Conservation (phyloP, 1,139 yeast genomes). For the Blastobotrys capitulatus region DNA sequence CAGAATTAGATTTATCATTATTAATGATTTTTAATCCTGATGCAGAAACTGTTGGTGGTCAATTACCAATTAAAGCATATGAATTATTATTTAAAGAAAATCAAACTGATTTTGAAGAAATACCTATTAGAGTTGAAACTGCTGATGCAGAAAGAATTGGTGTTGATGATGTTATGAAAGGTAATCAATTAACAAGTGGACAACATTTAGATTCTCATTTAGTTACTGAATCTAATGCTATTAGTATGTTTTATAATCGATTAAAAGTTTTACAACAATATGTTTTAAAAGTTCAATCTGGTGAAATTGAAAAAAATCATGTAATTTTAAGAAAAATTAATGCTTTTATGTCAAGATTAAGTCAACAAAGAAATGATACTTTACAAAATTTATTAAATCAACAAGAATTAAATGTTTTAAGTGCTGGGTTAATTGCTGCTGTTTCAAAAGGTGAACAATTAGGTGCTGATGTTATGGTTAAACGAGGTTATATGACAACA, state of each 20-base stretch:
- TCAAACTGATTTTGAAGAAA: slow-evolving; percentile 22
- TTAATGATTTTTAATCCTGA: slow-evolving; percentile 21
- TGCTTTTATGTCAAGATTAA: slow-evolving; percentile 22
- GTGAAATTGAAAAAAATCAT: slow-evolving; percentile 20
- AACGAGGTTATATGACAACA: slow-evolving; percentile 6
- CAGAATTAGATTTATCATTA: slow-evolving; percentile 22
- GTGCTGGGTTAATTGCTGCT: slow-evolving; percentile 23
- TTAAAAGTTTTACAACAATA: slow-evolving; percentile 25
- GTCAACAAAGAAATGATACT: slow-evolving; percentile 11
- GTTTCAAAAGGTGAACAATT: slow-evolving; percentile 21
- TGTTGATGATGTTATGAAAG: slow-evolving; percentile 31
- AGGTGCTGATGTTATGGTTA: slow-evolving; percentile 8
- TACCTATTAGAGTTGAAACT: slow-evolving; percentile 28
- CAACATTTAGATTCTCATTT: slow-evolving; percentile 23
- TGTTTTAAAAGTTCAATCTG: slow-evolving; percentile 20
- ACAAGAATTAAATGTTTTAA: slow-evolving; percentile 24
- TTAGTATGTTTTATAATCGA: slow-evolving; percentile 28
- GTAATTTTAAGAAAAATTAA: slow-evolving; percentile 25
- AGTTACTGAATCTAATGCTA: slow-evolving; percentile 29
- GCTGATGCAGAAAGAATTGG: slow-evolving; percentile 36
- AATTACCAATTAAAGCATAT: slow-evolving; percentile 30
- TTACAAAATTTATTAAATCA: slow-evolving; percentile 16
- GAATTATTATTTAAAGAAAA: slow-evolving; percentile 26
- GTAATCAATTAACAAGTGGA: slow-evolving; percentile 15
- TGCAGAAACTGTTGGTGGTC: slow-evolving; percentile 14